Percentiles rank a stretch among this genome's conserved stretches.
These are phyloP conservation scores for Lolium rigidum DNA, from an alignment of 176 grass and related monocot genomes.

Conservation along the genomic window DNA sequence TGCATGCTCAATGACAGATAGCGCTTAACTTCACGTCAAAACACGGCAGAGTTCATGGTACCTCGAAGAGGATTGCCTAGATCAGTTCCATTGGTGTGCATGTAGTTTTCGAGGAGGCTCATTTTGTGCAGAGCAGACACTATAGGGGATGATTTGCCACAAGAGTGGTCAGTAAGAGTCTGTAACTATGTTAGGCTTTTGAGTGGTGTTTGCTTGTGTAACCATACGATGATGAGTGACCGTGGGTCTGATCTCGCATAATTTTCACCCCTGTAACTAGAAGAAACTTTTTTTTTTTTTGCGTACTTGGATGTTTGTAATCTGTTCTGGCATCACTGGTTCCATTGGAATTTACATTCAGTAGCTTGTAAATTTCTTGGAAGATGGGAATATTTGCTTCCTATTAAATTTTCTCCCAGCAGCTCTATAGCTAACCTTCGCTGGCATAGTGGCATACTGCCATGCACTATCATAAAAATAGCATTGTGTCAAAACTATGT, in stretches of 20 bases:
- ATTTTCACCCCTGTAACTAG: slow-evolving; percentile 21
- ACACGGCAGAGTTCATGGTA: background rate
- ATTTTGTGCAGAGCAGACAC: background rate
- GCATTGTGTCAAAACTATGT: background rate
- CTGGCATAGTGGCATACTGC: background rate
- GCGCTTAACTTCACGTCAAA: background rate
- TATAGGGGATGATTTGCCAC: background rate
- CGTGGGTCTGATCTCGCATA: background rate
- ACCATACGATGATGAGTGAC: background rate
- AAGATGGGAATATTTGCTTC: background rate
- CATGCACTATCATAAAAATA: background rate
- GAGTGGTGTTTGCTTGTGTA: too few relatives aligned
- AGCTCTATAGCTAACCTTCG: background rate
- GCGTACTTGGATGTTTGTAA: background rate
- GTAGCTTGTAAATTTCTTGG: background rate
- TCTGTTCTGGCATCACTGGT: background rate
- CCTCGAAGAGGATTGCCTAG: background rate
- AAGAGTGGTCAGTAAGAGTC: background rate
- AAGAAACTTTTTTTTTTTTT: background rate
- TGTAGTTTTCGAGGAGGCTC: background rate
- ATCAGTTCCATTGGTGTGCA: background rate
- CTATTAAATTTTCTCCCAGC: background rate
- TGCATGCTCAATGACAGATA: slow-evolving; percentile 60
- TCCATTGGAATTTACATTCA: background rate
- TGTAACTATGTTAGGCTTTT: background rate